These are phyloP conservation scores for Aspergillus sp. DNA, from an alignment of 2,329 filamentous ascomycete species.

Conservation along the genomic window DNA sequence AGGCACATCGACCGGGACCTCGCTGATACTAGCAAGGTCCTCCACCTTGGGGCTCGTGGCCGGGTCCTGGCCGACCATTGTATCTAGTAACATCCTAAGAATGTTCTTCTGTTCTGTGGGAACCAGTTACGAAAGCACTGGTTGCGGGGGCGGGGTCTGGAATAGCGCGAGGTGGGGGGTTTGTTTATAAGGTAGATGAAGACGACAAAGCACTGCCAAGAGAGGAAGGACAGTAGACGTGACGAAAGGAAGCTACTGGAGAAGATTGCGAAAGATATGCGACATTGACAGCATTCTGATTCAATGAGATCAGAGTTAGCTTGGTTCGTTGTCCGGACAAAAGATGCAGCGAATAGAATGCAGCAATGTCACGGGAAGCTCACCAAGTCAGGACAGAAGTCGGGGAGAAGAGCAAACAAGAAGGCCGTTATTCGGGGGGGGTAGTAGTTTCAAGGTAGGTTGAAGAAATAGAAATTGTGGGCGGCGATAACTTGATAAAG, in stretches of 20 bases:
- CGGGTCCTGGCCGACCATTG: conserved; percentile 41
- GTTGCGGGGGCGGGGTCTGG: neutral
- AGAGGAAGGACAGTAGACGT: neutral
- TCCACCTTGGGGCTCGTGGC: conserved; percentile 38
- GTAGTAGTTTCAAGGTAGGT: neutral
- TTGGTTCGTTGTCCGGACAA: conserved; percentile 8
- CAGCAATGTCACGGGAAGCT: neutral
- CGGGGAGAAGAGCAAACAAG: neutral
- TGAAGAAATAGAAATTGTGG: neutral
- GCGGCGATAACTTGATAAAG: neutral
- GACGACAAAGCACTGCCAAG: neutral
- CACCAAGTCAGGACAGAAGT: neutral
- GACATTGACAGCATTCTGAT: conserved; percentile 15
- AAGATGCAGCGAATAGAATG: neutral
- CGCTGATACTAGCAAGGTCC: conserved; percentile 45
- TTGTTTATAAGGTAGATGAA: neutral
- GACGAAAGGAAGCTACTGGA: neutral
- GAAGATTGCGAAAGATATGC: conserved; percentile 2
- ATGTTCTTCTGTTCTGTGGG: neutral
- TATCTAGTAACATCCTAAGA: conserved; percentile 37
- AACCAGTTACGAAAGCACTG: conserved; percentile 2
- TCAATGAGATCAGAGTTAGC: conserved; percentile 14
- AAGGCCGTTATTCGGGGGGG: neutral
- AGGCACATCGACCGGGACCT: conserved; percentile 40
- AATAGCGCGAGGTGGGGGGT: conserved; percentile 1